Base-by-base conservation (phyloP, 768 basidiomycete species). In the Aureoboletus auriporus region DNA sequence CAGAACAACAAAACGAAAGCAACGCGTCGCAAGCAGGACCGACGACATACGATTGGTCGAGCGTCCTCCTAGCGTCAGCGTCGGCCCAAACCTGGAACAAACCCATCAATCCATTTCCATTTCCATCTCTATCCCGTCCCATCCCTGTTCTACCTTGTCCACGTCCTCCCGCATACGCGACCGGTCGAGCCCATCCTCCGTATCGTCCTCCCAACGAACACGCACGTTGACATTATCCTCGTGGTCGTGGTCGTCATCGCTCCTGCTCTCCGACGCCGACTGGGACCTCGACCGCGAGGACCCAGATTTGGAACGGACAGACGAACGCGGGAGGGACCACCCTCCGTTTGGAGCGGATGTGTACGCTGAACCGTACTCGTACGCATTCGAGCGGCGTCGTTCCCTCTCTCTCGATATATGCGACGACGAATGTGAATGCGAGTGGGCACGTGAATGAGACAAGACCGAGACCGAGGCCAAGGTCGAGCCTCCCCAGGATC, bases 311-410 rank as follows among this genome's bases (percentile, higher is more conserved):
- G 58, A 71, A 50, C 75, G 69, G 41, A 81, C 50, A 1, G 79
- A 80, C 23, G 80, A 81, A 30, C 74, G 71, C 20, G 78, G 79
- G 38, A 79, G 70, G 12, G 77, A 78, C 79, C 80, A 81, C 29
- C 72, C 76, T 20, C 71, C 77, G 28, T 69, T 64, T 20, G 61
- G 53, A 58, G 46, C 37, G 13, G 46, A 31, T 2, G 60, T 55
- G 38, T 62, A 49, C 26, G 31, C 16, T 8, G 38, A 31, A 2
- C 39, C 37, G 14, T 59, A 53, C 31, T 60, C 54, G 36, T 42
- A 50, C 10, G 47, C 55, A 33, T 61, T 55, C 16, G 59, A 59
- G 16, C 42, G 29, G 5, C 49, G 41, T 23, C 20, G 20, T 23
- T 23, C 20, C 20, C 20, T 23, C 20, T 23, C 20, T 4, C 20